Base-by-base conservation (phyloP, 345 rosid genomes). In the Aethionema arabicum region DNA sequence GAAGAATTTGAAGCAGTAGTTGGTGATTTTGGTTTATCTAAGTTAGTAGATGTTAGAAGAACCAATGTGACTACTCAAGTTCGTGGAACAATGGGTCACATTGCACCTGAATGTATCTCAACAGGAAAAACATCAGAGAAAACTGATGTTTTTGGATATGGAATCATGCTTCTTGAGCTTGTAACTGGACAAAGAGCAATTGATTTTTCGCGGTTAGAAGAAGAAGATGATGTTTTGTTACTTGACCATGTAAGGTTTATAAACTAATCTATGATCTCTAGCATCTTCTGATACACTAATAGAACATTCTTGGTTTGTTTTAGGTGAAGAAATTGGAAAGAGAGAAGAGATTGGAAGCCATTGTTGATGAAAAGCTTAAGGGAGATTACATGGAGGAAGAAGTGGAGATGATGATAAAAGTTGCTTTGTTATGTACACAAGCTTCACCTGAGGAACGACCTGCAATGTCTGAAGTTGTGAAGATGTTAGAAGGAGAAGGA, bases 401-500 rank as follows among this genome's bases (percentile, higher is more conserved):
- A 60, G 93, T 95, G 56, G 97, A 90, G 76, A 85, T 78, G 73
- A 90, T 95, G 95, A 95, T 95, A 30, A 76, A 88, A 74, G 97
- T 95, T 16, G 97, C 99, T 0, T 72, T 90, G 74, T 79, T 95
- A 0, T 90, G 97, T 55, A 95, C 97, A 6, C 99, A 95, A 73
- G 78, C 79, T 41, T 84, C 84, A 4, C 95, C 99, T 0, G 97
- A 90, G 74, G 97, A 86, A 27, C 83, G 97, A 32, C 99, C 99
- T 2, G 75, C 84, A 0, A 95, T 90, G 99, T 90, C 97, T 0
- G 99, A 87, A 47, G 99, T 95, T 47, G 96, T 88, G 38, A 79
- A 95, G 79, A 95, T 95, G 99, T 80, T 95, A 44, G 99, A 95
- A 80, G 99, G 99, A 38, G 99, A 95, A 66, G 99, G 97, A 49